Evolutionary conservation across 345 rosid genomes (phyloP).

Genomic region (Sapria himalayana): DNA sequence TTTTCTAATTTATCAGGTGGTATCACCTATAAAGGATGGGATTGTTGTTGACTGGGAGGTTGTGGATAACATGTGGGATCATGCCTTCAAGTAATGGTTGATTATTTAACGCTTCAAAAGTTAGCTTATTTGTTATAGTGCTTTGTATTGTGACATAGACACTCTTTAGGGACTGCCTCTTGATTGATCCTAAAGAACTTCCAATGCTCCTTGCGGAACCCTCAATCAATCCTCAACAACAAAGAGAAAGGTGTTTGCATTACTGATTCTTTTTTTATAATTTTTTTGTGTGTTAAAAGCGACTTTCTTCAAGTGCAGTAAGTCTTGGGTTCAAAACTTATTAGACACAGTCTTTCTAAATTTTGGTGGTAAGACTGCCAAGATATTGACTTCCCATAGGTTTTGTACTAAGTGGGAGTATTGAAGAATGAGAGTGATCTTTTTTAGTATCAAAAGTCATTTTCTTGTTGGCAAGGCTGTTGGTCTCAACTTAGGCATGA

Average conservation of each 20-base stretch:
- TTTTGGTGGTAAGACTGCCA: no score
- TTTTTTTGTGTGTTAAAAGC: no score
- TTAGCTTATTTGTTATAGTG: background rate
- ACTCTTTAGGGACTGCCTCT: constrained; percentile 44
- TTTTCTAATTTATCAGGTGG: constrained; percentile 23
- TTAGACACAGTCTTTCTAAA: no score
- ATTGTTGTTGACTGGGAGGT: constrained; percentile 87
- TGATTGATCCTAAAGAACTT: constrained; percentile 80
- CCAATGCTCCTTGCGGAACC: constrained; percentile 97
- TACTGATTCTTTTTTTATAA: background rate
- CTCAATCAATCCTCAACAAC: constrained; percentile 66
- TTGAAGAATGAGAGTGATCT: no score
- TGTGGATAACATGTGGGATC: constrained; percentile 92
- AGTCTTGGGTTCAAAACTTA: no score
- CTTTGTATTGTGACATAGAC: background rate
- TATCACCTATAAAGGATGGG: constrained; percentile 83
- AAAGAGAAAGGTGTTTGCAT: constrained; percentile 67
- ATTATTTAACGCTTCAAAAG: background rate
- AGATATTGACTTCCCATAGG: no score
- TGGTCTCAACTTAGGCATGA: no score
- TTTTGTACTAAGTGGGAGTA: no score
- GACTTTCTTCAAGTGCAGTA: no score
- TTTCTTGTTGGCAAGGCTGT: no score
- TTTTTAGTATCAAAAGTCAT: no score
- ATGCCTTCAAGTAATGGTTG: constrained; percentile 50